A percentile compares a stretch with the other conserved stretches of the same genome.
Conservation (phyloP, 1,284 basidiomycete species). For the Apiotrichum akiyoshidainum region DNA sequence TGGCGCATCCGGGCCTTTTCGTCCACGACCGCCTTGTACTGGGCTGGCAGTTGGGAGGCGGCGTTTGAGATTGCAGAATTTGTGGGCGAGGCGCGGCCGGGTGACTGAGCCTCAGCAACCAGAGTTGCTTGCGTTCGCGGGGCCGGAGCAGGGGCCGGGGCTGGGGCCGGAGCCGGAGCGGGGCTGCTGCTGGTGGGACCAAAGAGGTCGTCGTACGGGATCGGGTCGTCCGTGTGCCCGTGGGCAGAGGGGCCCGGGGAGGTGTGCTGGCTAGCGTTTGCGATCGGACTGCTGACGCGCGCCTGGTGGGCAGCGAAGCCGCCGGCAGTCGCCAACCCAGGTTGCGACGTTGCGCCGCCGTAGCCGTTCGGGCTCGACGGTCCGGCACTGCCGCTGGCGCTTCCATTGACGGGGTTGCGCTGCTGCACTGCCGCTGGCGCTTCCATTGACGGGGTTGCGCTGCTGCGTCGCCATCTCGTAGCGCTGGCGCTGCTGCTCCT, state of each 20-base stretch:
- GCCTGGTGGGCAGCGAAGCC: constrained; percentile 3
- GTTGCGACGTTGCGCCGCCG: not conserved
- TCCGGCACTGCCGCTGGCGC: not conserved
- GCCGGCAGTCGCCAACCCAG: not conserved
- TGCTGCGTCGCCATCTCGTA: constrained; percentile 28
- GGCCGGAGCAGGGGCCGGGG: not conserved
- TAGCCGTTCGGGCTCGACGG: not conserved
- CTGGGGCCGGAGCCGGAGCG: too few relatives aligned
- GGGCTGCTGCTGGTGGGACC: not conserved
- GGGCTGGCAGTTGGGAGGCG: too few relatives aligned
- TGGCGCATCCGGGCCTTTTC: constrained; percentile 14
- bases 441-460: constrained; percentile 1
- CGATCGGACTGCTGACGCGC: not conserved
- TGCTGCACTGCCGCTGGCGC: constrained; percentile 22
- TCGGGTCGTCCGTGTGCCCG: constrained; percentile 7
- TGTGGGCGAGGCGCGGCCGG: too few relatives aligned
- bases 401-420: not conserved
- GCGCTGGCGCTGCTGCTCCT: constrained; percentile 29
- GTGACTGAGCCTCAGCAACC: too few relatives aligned
- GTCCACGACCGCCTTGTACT: not conserved
- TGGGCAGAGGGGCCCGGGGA: not conserved
- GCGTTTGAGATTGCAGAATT: too few relatives aligned
- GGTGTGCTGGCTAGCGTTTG: not conserved
- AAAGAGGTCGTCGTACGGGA: constrained; percentile 19
- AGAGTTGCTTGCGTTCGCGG: not conserved